phyloP scores from a whole-genome alignment of 345 rosid species.

The Eucalyptus sp. region DNA sequence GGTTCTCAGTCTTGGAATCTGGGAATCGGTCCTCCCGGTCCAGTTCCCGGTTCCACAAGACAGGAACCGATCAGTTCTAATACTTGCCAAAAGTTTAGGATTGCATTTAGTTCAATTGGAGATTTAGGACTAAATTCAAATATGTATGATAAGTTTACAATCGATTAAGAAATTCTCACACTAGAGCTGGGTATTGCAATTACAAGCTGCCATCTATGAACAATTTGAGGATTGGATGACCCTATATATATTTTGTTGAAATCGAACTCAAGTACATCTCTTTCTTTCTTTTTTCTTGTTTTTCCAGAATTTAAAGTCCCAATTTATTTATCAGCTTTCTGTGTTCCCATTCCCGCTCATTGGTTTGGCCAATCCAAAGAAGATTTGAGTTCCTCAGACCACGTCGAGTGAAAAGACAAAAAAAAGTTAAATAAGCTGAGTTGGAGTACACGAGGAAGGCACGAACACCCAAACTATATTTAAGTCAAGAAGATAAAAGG shows the following conservation, averaged over 20 bases:
- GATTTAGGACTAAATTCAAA: background rate
- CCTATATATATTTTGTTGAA: background rate
- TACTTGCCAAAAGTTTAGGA: background rate
- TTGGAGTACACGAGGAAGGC: background rate
- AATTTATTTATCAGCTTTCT: background rate
- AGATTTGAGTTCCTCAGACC: background rate
- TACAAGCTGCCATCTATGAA: background rate
- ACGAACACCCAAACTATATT: background rate
- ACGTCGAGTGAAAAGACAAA: background rate
- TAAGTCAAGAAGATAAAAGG: background rate
- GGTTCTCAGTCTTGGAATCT: too few relatives aligned
- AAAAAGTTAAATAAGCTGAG: background rate
- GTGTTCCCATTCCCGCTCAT: background rate
- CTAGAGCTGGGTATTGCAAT: background rate
- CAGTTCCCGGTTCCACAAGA: too few relatives aligned
- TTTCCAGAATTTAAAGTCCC: background rate
- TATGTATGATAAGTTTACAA: background rate
- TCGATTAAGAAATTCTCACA: background rate
- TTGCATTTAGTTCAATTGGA: background rate
- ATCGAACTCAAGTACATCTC: background rate
- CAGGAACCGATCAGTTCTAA: too few relatives aligned
- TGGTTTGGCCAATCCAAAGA: background rate
- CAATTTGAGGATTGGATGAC: background rate
- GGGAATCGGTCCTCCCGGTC: too few relatives aligned
- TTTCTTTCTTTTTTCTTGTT: background rate